Evolutionary conservation across 2,329 filamentous ascomycete genomes (phyloP).

Genomic region (Xylariaceae sp.): DNA sequence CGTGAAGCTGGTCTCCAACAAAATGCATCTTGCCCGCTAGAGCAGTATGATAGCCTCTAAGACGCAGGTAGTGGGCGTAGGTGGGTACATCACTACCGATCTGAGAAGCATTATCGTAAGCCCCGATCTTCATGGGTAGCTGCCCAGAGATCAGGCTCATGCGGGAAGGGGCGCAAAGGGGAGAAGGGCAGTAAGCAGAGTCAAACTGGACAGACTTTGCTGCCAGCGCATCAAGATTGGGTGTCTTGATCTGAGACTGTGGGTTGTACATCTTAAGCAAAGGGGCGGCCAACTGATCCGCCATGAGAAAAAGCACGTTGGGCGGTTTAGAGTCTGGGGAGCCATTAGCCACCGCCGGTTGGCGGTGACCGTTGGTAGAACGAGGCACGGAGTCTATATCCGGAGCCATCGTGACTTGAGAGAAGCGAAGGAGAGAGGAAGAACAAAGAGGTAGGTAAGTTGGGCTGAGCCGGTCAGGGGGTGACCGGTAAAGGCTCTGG

Average conservation of each 20-base stretch:
- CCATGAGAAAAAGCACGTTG: slow-evolving; percentile 94
- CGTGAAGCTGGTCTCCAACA: slow-evolving; percentile 90
- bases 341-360: slow-evolving; percentile 32
- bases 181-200: slow-evolving; percentile 91
- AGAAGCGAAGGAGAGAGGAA: slow-evolving; percentile 7
- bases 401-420: slow-evolving; percentile 56
- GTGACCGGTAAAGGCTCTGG: slow-evolving; percentile 3
- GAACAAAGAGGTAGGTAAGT: slow-evolving; percentile 6
- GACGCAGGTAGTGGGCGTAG: slow-evolving; percentile 87
- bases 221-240: slow-evolving; percentile 83
- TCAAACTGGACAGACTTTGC: slow-evolving; percentile 85
- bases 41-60: slow-evolving; percentile 84
- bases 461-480: slow-evolving; percentile 7
- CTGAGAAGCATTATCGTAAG: slow-evolving; percentile 88
- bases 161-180: slow-evolving; percentile 87
- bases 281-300: slow-evolving; percentile 89
- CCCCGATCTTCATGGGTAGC: slow-evolving; percentile 86
- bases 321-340: slow-evolving; percentile 51
- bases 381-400: slow-evolving; percentile 73
- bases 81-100: slow-evolving; percentile 84
- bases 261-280: slow-evolving; percentile 91
- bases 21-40: slow-evolving; percentile 98
- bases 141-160: slow-evolving; percentile 95
- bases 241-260: slow-evolving; percentile 87
- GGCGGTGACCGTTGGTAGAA: slow-evolving; percentile 42